Conservation (phyloP, 164 flowering plant species). For the Protea cynaroides region DNA sequence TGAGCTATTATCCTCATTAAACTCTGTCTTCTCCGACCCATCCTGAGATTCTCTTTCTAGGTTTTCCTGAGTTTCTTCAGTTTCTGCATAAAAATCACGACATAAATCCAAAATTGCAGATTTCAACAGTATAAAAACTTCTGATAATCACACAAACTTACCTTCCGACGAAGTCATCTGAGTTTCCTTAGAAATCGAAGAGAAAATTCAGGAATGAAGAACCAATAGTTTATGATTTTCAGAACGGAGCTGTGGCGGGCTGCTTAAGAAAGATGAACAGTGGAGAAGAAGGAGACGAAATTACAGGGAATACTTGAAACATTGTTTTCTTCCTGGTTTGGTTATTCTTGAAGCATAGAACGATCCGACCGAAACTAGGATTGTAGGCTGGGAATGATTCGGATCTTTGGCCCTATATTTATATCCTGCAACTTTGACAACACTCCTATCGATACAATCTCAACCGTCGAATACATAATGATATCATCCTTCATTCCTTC, state of each 20-base stretch:
- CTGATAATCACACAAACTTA: not conserved
- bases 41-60: slow-evolving; percentile 15
- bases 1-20: slow-evolving; percentile 25
- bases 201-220: no score
- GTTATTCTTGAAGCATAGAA: slow-evolving; percentile 21
- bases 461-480: no score
- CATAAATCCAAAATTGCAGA: not conserved
- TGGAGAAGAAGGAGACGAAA: slow-evolving; percentile 2
- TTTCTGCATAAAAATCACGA: slow-evolving; percentile 4
- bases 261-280: not conserved
- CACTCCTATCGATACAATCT: no score
- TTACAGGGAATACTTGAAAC: not conserved
- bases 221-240: no score
- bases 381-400: not conserved
- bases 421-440: no score
- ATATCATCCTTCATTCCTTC: no score
- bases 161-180: slow-evolving; percentile 20
- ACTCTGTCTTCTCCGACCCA: slow-evolving; percentile 3
- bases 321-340: slow-evolving; percentile 22
- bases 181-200: slow-evolving; percentile 1
- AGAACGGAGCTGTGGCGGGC: not conserved
- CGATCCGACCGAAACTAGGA: no score
- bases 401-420: no score
- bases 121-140: not conserved
- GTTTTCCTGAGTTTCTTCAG: slow-evolving; percentile 15